Evolutionary conservation across 192 early-diverging fungal species (phyloP).

Genomic region (Coemansia sp.): DNA sequence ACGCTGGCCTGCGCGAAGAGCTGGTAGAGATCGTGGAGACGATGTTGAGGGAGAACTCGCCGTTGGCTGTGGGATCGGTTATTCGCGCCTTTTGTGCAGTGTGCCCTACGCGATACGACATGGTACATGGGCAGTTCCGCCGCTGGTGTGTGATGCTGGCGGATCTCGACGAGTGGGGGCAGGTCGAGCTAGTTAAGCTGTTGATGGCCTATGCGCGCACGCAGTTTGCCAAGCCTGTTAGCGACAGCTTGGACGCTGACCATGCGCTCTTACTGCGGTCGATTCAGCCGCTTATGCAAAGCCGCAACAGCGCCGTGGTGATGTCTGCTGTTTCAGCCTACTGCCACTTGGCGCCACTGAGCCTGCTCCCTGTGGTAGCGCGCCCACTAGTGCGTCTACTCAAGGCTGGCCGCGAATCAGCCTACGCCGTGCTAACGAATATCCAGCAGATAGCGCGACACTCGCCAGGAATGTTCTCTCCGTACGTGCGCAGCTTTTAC

Average conservation of each 20-base stretch:
- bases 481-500: constrained; percentile 79
- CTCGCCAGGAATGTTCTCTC: constrained; percentile 70
- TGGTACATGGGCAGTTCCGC: constrained; percentile 88
- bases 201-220: constrained; percentile 79
- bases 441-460: constrained; percentile 73
- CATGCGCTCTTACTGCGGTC: constrained; percentile 73
- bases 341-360: constrained; percentile 66
- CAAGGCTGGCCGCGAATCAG: constrained; percentile 72
- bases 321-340: constrained; percentile 68
- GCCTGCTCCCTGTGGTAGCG: constrained; percentile 61
- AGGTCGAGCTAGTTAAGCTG: constrained; percentile 81
- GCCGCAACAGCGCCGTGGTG: constrained; percentile 84
- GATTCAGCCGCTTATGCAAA: constrained; percentile 74
- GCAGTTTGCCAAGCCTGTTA: constrained; percentile 41
- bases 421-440: constrained; percentile 76
- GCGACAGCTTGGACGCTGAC: constrained; percentile 71
- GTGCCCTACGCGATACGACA: constrained; percentile 81
- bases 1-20: constrained; percentile 72
- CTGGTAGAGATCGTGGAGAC: constrained; percentile 75
- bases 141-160: constrained; percentile 84
- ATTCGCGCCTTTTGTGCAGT: constrained; percentile 84
- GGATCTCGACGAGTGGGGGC: constrained; percentile 97
- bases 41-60: constrained; percentile 82
- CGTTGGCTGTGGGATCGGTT: constrained; percentile 85
- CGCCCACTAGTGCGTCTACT: constrained; percentile 80